Conservation (phyloP, 75 land plant species). For the Selaginella tamariscina region DNA sequence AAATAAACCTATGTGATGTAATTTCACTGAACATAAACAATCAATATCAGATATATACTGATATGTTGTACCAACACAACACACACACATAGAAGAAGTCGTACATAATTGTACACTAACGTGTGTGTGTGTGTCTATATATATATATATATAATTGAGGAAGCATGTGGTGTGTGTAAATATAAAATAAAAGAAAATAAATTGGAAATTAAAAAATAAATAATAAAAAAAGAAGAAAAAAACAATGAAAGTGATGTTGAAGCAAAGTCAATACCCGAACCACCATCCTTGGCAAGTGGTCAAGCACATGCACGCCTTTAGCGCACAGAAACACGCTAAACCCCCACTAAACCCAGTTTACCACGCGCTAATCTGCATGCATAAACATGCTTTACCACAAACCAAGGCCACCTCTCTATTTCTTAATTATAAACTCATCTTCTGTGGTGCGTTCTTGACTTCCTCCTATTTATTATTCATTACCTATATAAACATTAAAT, state of each 20-base stretch:
- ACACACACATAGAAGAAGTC: too few relatives aligned
- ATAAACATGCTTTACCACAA: not conserved
- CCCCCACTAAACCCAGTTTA: not conserved
- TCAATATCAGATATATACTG: too few relatives aligned
- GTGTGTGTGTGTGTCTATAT: too few relatives aligned
- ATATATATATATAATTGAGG: too few relatives aligned
- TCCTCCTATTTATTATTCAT: not conserved
- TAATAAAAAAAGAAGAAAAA: not conserved
- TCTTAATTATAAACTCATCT: not conserved
- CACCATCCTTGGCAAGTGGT: not conserved
- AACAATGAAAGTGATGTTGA: not conserved
- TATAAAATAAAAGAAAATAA: not conserved
- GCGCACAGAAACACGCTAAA: not conserved
- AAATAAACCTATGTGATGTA: too few relatives aligned
- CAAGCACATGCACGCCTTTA: not conserved
- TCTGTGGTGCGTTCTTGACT: slow-evolving; percentile 17
- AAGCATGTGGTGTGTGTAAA: too few relatives aligned
- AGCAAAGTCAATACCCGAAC: not conserved
- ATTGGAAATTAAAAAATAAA: not conserved
- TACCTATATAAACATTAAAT: not conserved
- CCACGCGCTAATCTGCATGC: not conserved
- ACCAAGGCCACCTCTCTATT: not conserved
- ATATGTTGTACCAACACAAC: too few relatives aligned
- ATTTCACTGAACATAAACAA: too few relatives aligned
- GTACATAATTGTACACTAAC: too few relatives aligned